Base-by-base conservation (phyloP, 2,329 filamentous ascomycete species). In the Fusarium sp. region DNA sequence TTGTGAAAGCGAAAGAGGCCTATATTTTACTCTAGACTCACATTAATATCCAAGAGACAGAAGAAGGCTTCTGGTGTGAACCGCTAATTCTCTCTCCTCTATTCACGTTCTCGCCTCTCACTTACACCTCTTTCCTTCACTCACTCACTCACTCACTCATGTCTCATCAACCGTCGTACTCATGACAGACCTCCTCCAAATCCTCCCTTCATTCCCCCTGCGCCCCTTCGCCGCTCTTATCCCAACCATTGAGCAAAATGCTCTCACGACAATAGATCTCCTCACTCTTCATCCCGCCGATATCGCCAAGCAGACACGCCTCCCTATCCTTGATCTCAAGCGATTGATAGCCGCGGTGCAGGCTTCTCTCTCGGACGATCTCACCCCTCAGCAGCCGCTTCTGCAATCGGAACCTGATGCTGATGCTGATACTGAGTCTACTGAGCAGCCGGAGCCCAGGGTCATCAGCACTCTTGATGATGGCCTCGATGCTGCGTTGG, bases 111-210 rank as follows among this genome's bases (percentile, higher is more conserved):
- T 58, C 41, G 37, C 27, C 40, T 23, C 43, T 67, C 67, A 67
- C 63, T 67, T 61, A 67, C 55, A 67, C 54, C 19, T 45, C 23
- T 22, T 27, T 25, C 20, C 20, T 23, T 37, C 43, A 33, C 27
- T 19, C 35, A 19, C 27, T 37, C 43, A 33, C 27, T 19, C 35
- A 19, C 27, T 27, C 51, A 53, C 27, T 39, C 35, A 62, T 69
- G 68, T 52, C 69, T 60, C 40, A 56, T 51, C 45, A 40, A 46
- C 53, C 64, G 56, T 46, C 60, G 45, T 56, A 67, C 65, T 70
- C 78, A 96, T 96, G 93, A 93, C 90, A 74, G 95, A 98, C 87
- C 88, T 98, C 76, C 86, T 90, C 76, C 87, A 88, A 76, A 88
- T 96, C 77, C 87, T 97, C 70, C 94, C 95, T 73, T 85, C 88